A percentile compares a stretch with the other conserved stretches of the same genome.
phyloP scores from a whole-genome alignment of 345 rosid species.

The Boechera divaricarpa region DNA sequence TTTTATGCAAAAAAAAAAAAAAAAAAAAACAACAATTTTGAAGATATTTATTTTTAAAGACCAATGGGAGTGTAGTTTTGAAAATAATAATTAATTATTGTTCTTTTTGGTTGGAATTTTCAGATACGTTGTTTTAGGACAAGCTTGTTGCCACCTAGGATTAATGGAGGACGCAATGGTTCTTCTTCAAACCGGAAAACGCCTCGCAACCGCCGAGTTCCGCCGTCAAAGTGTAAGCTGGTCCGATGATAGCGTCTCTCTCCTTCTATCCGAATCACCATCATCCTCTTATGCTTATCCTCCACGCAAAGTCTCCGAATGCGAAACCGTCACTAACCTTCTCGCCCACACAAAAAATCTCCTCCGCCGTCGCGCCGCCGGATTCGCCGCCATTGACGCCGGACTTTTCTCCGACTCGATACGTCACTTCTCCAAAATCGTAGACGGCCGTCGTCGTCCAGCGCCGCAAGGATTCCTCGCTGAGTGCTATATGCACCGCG shows the following conservation, averaged over 20 bases:
- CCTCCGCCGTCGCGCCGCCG: slow-evolving; percentile 88
- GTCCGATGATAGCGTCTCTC: slow-evolving; percentile 88
- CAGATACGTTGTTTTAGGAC: slow-evolving; percentile 86
- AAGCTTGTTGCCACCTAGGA: slow-evolving; percentile 94
- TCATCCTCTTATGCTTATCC: slow-evolving; percentile 31
- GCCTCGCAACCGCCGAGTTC: slow-evolving; percentile 89
- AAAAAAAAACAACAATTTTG: neutral
- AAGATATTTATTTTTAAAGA: neutral
- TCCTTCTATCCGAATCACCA: slow-evolving; percentile 41
- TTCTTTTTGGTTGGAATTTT: neutral
- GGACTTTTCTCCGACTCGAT: slow-evolving; percentile 80
- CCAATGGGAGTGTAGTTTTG: neutral
- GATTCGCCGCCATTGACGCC: slow-evolving; percentile 85
- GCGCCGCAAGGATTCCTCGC: slow-evolving; percentile 92
- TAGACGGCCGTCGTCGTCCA: slow-evolving; percentile 78
- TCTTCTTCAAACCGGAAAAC: slow-evolving; percentile 93
- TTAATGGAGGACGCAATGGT: slow-evolving; percentile 96
- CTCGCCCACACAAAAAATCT: slow-evolving; percentile 81
- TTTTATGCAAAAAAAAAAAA: neutral
- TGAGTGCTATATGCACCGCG: slow-evolving; percentile 87
- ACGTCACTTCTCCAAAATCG: slow-evolving; percentile 90
- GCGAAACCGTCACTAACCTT: slow-evolving; percentile 68
- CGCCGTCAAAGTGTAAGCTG: slow-evolving; percentile 86
- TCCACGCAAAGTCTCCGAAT: slow-evolving; percentile 47
- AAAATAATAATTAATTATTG: neutral